phyloP scores from a whole-genome alignment of 345 rosid species.

The Pugionium cornutum region DNA sequence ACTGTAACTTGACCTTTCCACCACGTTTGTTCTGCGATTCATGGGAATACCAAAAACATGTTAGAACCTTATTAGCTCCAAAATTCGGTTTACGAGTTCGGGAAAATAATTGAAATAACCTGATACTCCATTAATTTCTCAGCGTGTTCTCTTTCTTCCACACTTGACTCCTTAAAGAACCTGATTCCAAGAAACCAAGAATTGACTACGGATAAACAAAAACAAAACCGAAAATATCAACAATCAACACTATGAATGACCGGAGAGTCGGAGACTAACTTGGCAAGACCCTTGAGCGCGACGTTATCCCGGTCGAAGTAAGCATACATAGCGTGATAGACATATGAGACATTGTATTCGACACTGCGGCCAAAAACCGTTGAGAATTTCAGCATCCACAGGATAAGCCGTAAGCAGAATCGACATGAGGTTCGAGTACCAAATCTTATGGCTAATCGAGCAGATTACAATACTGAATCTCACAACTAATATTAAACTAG shows the following conservation, averaged over 20 bases:
- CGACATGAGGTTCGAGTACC: constrained; percentile 4
- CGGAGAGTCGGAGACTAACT: constrained; percentile 46
- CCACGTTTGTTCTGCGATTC: constrained; percentile 80
- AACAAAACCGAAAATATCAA: neutral
- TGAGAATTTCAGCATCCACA: neutral
- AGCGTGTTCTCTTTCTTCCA: constrained; percentile 93
- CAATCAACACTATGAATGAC: neutral
- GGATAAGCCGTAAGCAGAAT: constrained; percentile 1
- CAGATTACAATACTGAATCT: constrained; percentile 11
- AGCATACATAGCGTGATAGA: constrained; percentile 87
- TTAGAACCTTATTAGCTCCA: constrained; percentile 9
- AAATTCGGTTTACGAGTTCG: neutral
- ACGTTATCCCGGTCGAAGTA: constrained; percentile 89
- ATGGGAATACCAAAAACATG: constrained; percentile 2
- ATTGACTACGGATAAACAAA: neutral
- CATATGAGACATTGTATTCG: constrained; percentile 89
- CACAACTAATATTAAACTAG: neutral
- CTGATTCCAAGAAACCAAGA: constrained; percentile 41
- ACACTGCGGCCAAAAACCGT: constrained; percentile 50
- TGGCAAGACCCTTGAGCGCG: constrained; percentile 90
- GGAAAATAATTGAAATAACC: constrained; percentile 41
- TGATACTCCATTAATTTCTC: constrained; percentile 92
- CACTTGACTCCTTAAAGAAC: constrained; percentile 90
- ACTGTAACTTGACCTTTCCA: constrained; percentile 77
- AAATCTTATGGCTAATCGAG: constrained; percentile 19